Evolutionary conservation across 768 basidiomycete species (phyloP), one percentile per base, ranked within the genome.

Genomic region (Filobasidium wieringae): DNA sequence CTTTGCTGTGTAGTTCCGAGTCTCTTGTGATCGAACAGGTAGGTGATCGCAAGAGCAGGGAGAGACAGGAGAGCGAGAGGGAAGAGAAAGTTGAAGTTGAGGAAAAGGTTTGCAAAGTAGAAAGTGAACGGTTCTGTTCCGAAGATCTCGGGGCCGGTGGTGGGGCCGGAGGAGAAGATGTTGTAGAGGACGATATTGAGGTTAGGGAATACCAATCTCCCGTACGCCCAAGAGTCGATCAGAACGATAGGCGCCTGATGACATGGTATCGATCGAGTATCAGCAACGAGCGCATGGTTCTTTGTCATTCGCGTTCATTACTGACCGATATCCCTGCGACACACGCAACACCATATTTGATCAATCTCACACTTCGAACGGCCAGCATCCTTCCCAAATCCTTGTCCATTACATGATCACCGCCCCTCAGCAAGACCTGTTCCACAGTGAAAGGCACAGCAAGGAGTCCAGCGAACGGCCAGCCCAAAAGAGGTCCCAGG

Each of bases 181-280:
- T 99, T 99, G 79, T 99, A 97, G 51, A 76, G 78, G 66, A 97
- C 74, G 63, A 97, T 92, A 73, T 97, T 95, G 84, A 88, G 89
- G 0, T 93, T 87, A 2, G 88, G 87, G 55, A 93, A 72, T 5
- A 80, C 79, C 37, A 83, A 77, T 58, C 80, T 83, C 19, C 88
- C 88, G 68, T 96, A 99, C 1, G 86, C 88, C 60, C 84, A 76
- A 27, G 84, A 88, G 75, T 99, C 95, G 55, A 96, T 77, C 27
- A 77, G 78, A 58, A 87, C 73, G 64, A 93, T 84, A 2, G 92
- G 91, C 57, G 92, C 74, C 93, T 97, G 68, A 31, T n/a, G 52
- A 6, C 6, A 52, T 29, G 6, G 24, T 9, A 32, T 41, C 32
- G 51, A 33, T 14, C 22, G 8, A 37, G 36, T 22, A 31, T n/a